Conservation (phyloP, 108 stramenopile species). For the Cyclotella atomus region DNA sequence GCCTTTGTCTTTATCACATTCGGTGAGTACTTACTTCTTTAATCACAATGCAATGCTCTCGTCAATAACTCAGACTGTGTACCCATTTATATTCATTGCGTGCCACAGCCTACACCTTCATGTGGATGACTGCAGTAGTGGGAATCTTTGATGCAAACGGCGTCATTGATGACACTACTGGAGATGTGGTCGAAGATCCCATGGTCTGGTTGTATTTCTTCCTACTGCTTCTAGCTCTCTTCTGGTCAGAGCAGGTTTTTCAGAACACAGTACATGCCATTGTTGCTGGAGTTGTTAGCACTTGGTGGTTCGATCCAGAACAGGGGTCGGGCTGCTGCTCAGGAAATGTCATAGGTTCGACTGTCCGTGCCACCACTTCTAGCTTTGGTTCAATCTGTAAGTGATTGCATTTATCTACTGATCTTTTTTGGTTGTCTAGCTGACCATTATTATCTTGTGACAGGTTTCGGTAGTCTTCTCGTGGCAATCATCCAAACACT, state of each 20-base stretch:
- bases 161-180: constrained; percentile 2
- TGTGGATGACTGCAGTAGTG: constrained; percentile 59
- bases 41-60: neutral
- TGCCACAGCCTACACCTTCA: constrained; percentile 45
- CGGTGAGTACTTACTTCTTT: neutral
- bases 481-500: constrained; percentile 86
- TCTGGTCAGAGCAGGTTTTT: constrained; percentile 48
- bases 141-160: constrained; percentile 34
- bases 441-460: too few relatives aligned
- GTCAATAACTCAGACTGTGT: neutral
- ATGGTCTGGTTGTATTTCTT: constrained; percentile 37
- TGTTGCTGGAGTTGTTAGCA: constrained; percentile 81
- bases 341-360: constrained; percentile 52
- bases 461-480: constrained; percentile 84
- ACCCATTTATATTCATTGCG: neutral
- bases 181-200: neutral
- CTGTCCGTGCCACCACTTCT: constrained; percentile 69
- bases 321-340: constrained; percentile 72
- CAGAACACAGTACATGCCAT: constrained; percentile 82
- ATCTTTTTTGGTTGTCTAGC: too few relatives aligned
- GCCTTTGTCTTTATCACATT: constrained; percentile 59
- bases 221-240: constrained; percentile 37
- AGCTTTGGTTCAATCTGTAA: constrained; percentile 92
- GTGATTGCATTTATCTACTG: too few relatives aligned
- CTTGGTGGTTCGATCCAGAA: constrained; percentile 91